Percentiles rank a stretch among this genome's conserved stretches.
phyloP scores from a whole-genome alignment of 108 stramenopile species.

The Stephanodiscus minutulus region DNA sequence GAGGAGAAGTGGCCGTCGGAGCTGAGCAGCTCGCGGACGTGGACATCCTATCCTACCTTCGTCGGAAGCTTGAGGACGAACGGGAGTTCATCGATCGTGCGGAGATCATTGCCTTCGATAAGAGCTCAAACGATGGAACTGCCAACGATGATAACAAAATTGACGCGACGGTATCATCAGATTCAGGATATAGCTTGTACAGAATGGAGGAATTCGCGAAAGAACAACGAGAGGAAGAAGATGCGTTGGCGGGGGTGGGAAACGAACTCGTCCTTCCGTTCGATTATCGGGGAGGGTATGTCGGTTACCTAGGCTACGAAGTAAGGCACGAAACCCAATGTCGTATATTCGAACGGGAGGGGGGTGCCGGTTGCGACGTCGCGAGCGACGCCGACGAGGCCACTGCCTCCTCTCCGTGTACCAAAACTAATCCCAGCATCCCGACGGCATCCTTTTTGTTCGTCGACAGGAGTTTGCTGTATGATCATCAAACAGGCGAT shows the following conservation, averaged over 20 bases:
- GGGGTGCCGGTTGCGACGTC: not conserved
- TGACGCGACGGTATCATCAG: not conserved
- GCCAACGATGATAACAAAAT: not conserved
- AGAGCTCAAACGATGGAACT: conserved; percentile 7
- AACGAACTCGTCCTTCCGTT: conserved; percentile 48
- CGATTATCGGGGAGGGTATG: conserved; percentile 80
- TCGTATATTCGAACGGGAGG: conserved; percentile 46
- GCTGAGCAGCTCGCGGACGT: conserved; percentile 14
- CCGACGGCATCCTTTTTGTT: conserved; percentile 83
- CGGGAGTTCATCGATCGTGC: conserved; percentile 16
- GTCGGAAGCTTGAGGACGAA: conserved; percentile 12
- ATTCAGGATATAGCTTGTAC: not conserved
- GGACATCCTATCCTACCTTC: conserved; percentile 44
- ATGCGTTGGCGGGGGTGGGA: not conserved
- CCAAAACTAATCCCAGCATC: conserved; percentile 42
- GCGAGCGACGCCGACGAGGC: not conserved
- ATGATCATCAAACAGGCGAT: conserved; percentile 63
- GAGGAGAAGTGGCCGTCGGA: not conserved
- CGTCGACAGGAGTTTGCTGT: conserved; percentile 71
- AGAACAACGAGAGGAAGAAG: not conserved
- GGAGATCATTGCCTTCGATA: conserved; percentile 24
- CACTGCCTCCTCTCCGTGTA: not conserved
- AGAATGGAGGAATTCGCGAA: not conserved
- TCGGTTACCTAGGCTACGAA: conserved; percentile 85
- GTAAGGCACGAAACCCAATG: conserved; percentile 72